Evolutionary conservation across 108 stramenopile genomes (phyloP), one percentile per base, ranked within the genome.

Genomic region (Schizochytrium sp.): DNA sequence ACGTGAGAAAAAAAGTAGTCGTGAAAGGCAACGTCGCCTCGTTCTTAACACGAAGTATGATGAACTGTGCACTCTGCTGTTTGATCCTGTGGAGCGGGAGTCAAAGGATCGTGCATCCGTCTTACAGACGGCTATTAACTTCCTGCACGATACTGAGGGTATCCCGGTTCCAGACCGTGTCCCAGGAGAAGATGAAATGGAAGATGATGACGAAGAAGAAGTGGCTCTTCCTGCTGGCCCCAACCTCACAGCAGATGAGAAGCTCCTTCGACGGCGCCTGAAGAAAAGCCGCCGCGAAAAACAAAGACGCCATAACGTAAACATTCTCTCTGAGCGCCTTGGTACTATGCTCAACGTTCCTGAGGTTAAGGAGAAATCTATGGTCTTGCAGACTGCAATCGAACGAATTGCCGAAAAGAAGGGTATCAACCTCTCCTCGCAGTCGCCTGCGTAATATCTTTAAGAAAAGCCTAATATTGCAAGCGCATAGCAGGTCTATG

Each of bases 171-270:
- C 73, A 4, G 73, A 83, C 53, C 73, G 19, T 50, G 73, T 83
- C 10, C 73, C 73, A n/a, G 73, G 73, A 19, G 73, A 83, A 38
- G 73, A 83, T 19, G 73, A 83, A 38, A 83, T 83, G 8, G 73
- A 83, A 4, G 73, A 83, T 12, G 73, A 83, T 38, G 73, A 83
- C 73, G 73, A 83, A 12, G 73, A 83, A n/a, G 73, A 83, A n/a
- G 44, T 53, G 7, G 17, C 46, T 19, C 49, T 83, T 28, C 73
- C 73, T 8, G 50, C 46, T 17, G 73, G 73, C 49, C 73, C 73
- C 28, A 83, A 83, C 50, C 73, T 83, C 50, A 17, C 73, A 38
- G 4, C 7, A 4, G 73, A 83, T 12, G 44, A 83, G 17, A 83
- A 83, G 73, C 28, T n/a, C 4, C 49, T 53, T 19, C 73, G 73